phyloP scores from a whole-genome alignment of 768 basidiomycete genomes.

The Sporobolomyces phaffii region DNA sequence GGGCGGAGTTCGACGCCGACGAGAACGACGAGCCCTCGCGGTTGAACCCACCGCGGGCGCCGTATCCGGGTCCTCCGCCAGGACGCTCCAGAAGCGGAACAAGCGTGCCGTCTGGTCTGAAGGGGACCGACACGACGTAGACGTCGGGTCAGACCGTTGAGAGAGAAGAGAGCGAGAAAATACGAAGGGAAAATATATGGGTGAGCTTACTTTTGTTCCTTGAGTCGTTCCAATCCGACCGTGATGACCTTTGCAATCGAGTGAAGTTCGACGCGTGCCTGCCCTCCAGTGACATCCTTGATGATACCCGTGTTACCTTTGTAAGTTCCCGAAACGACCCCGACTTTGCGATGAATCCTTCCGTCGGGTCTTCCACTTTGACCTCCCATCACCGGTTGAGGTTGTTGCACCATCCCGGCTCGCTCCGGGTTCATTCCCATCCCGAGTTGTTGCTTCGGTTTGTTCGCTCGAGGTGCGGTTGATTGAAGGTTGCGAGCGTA shows the following conservation, averaged over 20 bases:
- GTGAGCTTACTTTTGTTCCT: slow-evolving; percentile 28
- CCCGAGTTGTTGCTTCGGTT: slow-evolving; percentile 72
- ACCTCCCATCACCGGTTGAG: slow-evolving; percentile 8
- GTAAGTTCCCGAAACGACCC: slow-evolving; percentile 74
- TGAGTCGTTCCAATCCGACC: slow-evolving; percentile 48
- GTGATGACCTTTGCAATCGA: slow-evolving; percentile 83
- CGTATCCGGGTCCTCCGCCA: slow-evolving; percentile 11
- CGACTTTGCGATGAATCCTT: slow-evolving; percentile 60
- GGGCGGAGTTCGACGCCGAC: slow-evolving; percentile 14
- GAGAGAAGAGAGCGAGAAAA: not conserved
- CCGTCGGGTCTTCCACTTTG: slow-evolving; percentile 26
- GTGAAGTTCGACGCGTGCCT: slow-evolving; percentile 81
- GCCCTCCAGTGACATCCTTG: slow-evolving; percentile 85
- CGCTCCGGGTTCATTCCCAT: slow-evolving; percentile 57
- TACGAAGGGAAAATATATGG: not conserved
- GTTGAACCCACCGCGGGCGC: slow-evolving; percentile 8
- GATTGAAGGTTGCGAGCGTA: slow-evolving; percentile 75
- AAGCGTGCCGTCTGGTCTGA: slow-evolving; percentile 26
- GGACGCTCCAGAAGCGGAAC: slow-evolving; percentile 24
- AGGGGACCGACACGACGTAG: no score
- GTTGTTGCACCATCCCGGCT: slow-evolving; percentile 72
- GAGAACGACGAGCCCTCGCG: slow-evolving; percentile 16
- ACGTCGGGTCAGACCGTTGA: not conserved
- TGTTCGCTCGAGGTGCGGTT: slow-evolving; percentile 79
- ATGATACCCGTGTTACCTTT: slow-evolving; percentile 88